Evolutionary conservation across 1,284 basidiomycete genomes (phyloP).

Genomic region (Tilletia caries): DNA sequence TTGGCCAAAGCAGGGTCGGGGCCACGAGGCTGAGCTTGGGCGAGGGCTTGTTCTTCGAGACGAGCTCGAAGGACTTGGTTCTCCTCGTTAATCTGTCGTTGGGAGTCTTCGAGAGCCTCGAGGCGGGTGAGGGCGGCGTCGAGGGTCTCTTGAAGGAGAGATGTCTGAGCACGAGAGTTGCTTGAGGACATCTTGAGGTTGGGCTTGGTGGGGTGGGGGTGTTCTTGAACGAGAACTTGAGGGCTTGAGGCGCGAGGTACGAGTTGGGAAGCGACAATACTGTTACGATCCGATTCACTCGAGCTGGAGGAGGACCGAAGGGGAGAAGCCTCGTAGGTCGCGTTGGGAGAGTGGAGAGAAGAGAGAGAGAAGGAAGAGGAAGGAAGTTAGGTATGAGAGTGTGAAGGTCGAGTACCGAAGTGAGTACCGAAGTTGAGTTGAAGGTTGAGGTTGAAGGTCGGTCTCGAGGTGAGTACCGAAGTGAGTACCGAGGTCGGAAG

Average conservation of each 20-base stretch:
- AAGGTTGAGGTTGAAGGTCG: background rate
- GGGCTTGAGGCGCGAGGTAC: background rate
- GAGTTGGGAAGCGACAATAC: conserved; percentile 1
- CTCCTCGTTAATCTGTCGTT: background rate
- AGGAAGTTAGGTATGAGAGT: no score
- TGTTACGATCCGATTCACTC: conserved; percentile 10
- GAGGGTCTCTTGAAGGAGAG: no score
- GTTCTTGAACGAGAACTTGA: background rate
- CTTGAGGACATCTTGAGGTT: no score
- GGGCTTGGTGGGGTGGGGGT: no score
- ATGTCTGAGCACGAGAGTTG: no score
- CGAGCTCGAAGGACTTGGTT: background rate
- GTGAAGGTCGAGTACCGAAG: no score
- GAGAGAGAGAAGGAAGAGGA: no score
- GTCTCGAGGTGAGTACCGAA: background rate
- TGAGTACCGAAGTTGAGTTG: background rate
- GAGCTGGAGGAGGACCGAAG: background rate
- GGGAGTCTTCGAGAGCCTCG: background rate
- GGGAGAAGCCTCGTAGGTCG: no score
- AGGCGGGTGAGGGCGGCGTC: background rate
- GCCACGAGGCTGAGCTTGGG: background rate
- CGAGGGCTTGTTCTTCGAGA: background rate
- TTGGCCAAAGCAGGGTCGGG: background rate
- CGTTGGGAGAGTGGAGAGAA: no score
- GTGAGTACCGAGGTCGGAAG: no score